Evolutionary conservation across 1,284 basidiomycete genomes (phyloP).

Genomic region (Leccinum subrobustum): DNA sequence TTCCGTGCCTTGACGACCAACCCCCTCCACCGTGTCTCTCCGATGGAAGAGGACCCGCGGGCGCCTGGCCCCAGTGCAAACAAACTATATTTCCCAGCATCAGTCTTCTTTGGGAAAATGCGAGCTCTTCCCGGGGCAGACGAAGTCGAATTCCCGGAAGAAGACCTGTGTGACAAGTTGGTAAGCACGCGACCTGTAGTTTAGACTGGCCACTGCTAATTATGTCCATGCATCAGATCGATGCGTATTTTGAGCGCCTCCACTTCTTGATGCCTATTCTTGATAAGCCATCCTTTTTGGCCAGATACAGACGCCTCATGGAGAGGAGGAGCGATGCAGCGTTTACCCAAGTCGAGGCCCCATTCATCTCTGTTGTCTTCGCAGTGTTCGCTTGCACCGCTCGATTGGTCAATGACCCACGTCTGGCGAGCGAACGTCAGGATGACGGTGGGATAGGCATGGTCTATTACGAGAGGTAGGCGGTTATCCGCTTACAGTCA

Average conservation of each 20-base stretch:
- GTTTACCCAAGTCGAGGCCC: slow-evolving; percentile 56
- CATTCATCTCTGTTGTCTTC: slow-evolving; percentile 78
- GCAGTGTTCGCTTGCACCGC: slow-evolving; percentile 84
- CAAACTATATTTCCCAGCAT: slow-evolving; percentile 85
- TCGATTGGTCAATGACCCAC: slow-evolving; percentile 71
- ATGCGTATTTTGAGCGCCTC: slow-evolving; percentile 80
- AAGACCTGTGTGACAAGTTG: slow-evolving; percentile 81
- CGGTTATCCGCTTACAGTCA: slow-evolving; percentile 5
- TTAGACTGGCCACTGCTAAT: slow-evolving; percentile 18
- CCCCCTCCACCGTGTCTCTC: slow-evolving; percentile 73
- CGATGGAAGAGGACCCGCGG: slow-evolving; percentile 77
- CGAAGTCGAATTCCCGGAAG: slow-evolving; percentile 83
- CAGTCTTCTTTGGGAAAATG: slow-evolving; percentile 85
- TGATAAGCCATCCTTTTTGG: slow-evolving; percentile 79
- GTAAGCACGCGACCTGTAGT: slow-evolving; percentile 33
- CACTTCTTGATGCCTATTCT: slow-evolving; percentile 85
- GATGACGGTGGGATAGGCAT: slow-evolving; percentile 83
- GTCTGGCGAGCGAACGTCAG: slow-evolving; percentile 55
- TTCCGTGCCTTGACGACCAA: slow-evolving; percentile 75
- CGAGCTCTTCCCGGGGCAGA: slow-evolving; percentile 79
- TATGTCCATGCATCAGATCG: slow-evolving; percentile 51
- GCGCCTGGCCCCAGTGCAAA: slow-evolving; percentile 73
- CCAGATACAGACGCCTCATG: slow-evolving; percentile 72
- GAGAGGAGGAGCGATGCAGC: slow-evolving; percentile 55
- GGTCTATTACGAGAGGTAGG: slow-evolving; percentile 81